Conservation (phyloP, 305 asterid species). For the Andrographis paniculata region DNA sequence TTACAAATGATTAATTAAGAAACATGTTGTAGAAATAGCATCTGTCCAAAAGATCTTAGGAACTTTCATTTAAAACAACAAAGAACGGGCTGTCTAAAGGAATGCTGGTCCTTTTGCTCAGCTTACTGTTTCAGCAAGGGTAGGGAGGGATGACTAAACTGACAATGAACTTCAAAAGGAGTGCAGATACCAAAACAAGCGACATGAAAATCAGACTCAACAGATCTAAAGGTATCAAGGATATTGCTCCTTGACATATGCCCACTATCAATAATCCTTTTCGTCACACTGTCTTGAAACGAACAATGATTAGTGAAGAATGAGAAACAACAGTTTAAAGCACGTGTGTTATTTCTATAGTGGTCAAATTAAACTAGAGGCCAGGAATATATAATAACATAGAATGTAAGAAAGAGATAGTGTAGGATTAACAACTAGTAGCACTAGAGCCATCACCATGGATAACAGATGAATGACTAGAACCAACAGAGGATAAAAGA, state of each 20-base stretch:
- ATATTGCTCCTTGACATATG: neutral
- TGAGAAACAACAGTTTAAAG: neutral
- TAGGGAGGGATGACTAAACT: neutral
- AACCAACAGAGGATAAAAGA: neutral
- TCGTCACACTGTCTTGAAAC: constrained; percentile 6
- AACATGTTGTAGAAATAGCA: neutral
- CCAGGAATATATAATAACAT: neutral
- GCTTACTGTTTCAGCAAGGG: neutral
- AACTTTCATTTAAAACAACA: neutral
- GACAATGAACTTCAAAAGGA: constrained; percentile 9
- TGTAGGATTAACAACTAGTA: neutral
- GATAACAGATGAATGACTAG: neutral
- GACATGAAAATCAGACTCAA: too few relatives aligned
- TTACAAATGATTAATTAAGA: neutral
- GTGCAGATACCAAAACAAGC: neutral
- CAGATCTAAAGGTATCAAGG: neutral
- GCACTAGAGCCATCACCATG: neutral
- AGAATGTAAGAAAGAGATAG: neutral
- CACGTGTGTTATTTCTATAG: neutral
- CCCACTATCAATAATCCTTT: constrained; percentile 7
- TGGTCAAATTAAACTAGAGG: too few relatives aligned
- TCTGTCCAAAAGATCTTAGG: neutral
- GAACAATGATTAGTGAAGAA: neutral
- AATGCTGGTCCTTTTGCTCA: neutral
- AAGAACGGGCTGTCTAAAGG: neutral